phyloP scores from a whole-genome alignment of 495 filamentous ascomycete species.

The Talaromyces adpressus region DNA sequence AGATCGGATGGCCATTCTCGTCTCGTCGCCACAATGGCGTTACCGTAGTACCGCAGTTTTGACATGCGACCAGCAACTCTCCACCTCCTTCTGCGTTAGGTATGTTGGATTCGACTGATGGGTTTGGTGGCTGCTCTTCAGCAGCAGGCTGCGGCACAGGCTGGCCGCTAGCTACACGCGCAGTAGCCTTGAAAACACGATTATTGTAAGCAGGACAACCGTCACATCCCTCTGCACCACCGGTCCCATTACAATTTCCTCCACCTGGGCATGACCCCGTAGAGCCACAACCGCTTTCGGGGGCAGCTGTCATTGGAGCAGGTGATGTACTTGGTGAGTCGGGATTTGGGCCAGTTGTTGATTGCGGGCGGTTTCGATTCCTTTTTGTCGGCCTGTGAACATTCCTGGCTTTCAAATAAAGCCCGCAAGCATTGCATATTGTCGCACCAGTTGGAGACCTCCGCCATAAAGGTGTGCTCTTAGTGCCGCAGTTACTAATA shows the following conservation, averaged over 20 bases:
- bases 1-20: slow-evolving; percentile 93
- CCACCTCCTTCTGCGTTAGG: slow-evolving; percentile 39
- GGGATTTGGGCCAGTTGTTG: slow-evolving; percentile 1
- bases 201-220: slow-evolving; percentile 98
- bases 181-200: slow-evolving; percentile 75
- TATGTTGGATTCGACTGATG: slow-evolving; percentile 19
- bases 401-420: slow-evolving; percentile 92
- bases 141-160: slow-evolving; percentile 17
- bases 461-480: slow-evolving; percentile 89
- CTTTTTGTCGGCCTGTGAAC: slow-evolving; percentile 81
- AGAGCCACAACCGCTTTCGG: slow-evolving; percentile 28
- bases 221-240: slow-evolving; percentile 90
- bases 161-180: slow-evolving; percentile 24
- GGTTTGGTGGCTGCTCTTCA: slow-evolving; percentile 17
- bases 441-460: slow-evolving; percentile 86
- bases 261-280: slow-evolving; percentile 93
- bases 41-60: slow-evolving; percentile 95
- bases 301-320: slow-evolving; percentile 22
- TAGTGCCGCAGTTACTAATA: slow-evolving; percentile 86
- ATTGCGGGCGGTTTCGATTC: slow-evolving; percentile 43
- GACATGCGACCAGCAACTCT: slow-evolving; percentile 83
- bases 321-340: slow-evolving; percentile 16
- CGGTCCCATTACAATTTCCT: slow-evolving; percentile 92
- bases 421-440: slow-evolving; percentile 96
- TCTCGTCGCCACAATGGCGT: slow-evolving; percentile 95